Percentiles rank a stretch among this genome's conserved stretches.
Evolutionary conservation across 352 stramenopile species (phyloP).

Genomic region (Halophytophthora batemanensis): DNA sequence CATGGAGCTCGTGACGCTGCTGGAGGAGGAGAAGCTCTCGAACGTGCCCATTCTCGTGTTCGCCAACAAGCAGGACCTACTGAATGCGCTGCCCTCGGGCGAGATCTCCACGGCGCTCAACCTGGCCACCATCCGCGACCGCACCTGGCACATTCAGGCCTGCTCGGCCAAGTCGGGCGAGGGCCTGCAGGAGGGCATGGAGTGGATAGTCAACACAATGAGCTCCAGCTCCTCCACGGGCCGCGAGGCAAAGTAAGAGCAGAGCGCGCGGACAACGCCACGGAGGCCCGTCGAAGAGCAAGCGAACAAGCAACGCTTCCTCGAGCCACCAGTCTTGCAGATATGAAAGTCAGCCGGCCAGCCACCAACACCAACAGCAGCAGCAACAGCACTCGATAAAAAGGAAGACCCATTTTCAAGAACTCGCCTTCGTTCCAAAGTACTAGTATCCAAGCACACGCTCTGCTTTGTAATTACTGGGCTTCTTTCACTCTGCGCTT

Average conservation of each 20-base stretch:
- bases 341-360: background rate
- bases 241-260: constrained; percentile 66
- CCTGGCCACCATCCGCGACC: constrained; percentile 85
- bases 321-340: too few relatives aligned
- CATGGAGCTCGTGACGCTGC: constrained; percentile 89
- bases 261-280: too few relatives aligned
- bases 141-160: constrained; percentile 89
- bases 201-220: constrained; percentile 87
- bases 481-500: too few relatives aligned
- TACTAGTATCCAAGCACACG: too few relatives aligned
- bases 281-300: too few relatives aligned
- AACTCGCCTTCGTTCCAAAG: too few relatives aligned
- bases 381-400: too few relatives aligned
- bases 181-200: constrained; percentile 86
- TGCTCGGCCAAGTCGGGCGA: constrained; percentile 90
- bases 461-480: too few relatives aligned
- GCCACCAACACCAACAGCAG: too few relatives aligned
- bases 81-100: constrained; percentile 87
- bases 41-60: constrained; percentile 94
- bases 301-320: too few relatives aligned
- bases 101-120: constrained; percentile 92
- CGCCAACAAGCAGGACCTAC: constrained; percentile 96
- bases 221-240: constrained; percentile 38
- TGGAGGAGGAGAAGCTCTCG: constrained; percentile 93
- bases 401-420: too few relatives aligned